Percentiles rank a stretch among this genome's conserved stretches.
Evolutionary conservation across 768 basidiomycete genomes (phyloP).

Genomic region (Psilocybe subaeruginosa): DNA sequence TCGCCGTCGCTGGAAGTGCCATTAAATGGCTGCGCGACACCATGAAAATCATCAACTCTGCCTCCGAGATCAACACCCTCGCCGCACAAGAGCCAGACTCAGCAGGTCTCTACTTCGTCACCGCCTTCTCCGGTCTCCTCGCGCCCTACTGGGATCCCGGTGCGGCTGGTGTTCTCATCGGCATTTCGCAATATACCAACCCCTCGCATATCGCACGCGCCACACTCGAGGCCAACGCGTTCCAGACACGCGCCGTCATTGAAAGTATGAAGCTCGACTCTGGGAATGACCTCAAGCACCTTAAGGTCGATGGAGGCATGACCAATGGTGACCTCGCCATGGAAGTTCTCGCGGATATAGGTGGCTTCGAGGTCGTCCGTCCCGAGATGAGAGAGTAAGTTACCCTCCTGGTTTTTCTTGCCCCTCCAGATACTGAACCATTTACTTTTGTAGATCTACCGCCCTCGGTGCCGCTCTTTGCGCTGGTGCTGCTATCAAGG

Average conservation of each 20-base stretch:
- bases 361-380: conserved; percentile 89
- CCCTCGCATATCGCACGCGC: conserved; percentile 94
- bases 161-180: conserved; percentile 86
- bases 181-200: conserved; percentile 86
- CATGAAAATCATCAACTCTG: conserved; percentile 78
- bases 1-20: conserved; percentile 93
- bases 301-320: conserved; percentile 99
- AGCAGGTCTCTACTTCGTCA: conserved; percentile 95
- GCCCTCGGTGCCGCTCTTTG: conserved; percentile 94
- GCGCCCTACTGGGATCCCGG: conserved; percentile 98
- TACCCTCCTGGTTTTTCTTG: not conserved
- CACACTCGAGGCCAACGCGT: conserved; percentile 94
- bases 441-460: conserved; percentile 64
- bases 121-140: conserved; percentile 93
- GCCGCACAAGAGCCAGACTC: conserved; percentile 77
- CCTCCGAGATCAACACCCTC: conserved; percentile 83
- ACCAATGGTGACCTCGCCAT: conserved; percentile 92
- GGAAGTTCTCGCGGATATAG: conserved; percentile 85
- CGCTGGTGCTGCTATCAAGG: conserved; percentile 83
- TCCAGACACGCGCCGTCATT: conserved; percentile 93
- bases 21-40: conserved; percentile 97
- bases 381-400: conserved; percentile 97
- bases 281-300: conserved; percentile 73
- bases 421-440: not conserved
- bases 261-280: conserved; percentile 96